phyloP scores from a whole-genome alignment of 2,329 filamentous ascomycete genomes.

The Fusarium fracticaudum region DNA sequence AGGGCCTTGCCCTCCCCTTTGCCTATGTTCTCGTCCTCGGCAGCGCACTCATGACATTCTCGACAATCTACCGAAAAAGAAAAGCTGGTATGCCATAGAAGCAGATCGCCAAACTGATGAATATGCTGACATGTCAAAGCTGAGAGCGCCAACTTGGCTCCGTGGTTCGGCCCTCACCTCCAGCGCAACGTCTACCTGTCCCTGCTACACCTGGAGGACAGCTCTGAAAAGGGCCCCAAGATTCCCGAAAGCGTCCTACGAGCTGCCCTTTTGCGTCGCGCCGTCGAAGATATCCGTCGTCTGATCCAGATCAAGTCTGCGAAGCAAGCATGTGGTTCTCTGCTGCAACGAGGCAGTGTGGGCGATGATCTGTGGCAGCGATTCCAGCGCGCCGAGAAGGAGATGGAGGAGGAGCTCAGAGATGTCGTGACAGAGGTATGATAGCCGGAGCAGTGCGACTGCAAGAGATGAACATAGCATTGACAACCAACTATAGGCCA shows the following conservation, averaged over 20 bases:
- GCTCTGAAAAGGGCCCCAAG: conserved; percentile 72
- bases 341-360: conserved; percentile 90
- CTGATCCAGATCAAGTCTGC: conserved; percentile 88
- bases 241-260: conserved; percentile 87
- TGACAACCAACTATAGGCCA: conserved; percentile 69
- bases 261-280: conserved; percentile 87
- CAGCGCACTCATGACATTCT: conserved; percentile 91
- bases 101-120: neutral
- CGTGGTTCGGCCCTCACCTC: conserved; percentile 92
- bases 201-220: conserved; percentile 79
- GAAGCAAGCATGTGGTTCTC: conserved; percentile 84
- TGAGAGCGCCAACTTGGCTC: conserved; percentile 84
- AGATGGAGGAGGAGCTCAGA: conserved; percentile 94
- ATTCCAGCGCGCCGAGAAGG: conserved; percentile 91
- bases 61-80: conserved; percentile 89
- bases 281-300: conserved; percentile 90
- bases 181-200: conserved; percentile 96
- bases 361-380: conserved; percentile 96
- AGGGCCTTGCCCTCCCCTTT: conserved; percentile 85
- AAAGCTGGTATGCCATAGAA: conserved; percentile 72
- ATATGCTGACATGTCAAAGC: conserved; percentile 55
- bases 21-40: conserved; percentile 89
- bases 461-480: neutral
- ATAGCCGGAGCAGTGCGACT: neutral
- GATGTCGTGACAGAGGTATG: conserved; percentile 91